Percentiles rank a stretch among this genome's conserved stretches.
Conservation (phyloP, 106 monocot species). For the Acanthochlamys bracteata region DNA sequence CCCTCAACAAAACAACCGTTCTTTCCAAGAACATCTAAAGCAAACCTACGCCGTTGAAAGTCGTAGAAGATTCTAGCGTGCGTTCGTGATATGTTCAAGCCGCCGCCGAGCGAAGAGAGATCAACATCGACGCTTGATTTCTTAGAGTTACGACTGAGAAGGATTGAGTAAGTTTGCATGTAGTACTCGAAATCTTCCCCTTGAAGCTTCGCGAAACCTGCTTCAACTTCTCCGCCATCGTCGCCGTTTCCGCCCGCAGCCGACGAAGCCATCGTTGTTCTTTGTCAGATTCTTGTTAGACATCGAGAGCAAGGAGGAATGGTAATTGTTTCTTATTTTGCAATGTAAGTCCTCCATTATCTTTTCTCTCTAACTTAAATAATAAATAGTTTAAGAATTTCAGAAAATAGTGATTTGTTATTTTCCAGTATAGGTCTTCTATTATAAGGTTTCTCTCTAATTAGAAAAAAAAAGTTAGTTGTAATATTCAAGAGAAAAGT, state of each 20-base stretch:
- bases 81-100: conserved; percentile 81
- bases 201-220: conserved; percentile 90
- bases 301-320: too few relatives aligned
- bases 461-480: too few relatives aligned
- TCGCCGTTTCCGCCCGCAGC: conserved; percentile 15
- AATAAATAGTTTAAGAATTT: too few relatives aligned
- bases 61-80: conserved; percentile 95
- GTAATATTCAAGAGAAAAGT: too few relatives aligned
- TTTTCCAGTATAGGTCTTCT: too few relatives aligned
- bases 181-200: conserved; percentile 94
- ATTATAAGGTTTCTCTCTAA: too few relatives aligned
- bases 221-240: conserved; percentile 45
- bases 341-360: too few relatives aligned
- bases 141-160: conserved; percentile 79
- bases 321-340: too few relatives aligned
- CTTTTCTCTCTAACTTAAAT: too few relatives aligned
- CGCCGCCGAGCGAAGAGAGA: conserved; percentile 67
- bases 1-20: conserved; percentile 95
- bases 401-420: too few relatives aligned
- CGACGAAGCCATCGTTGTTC: conserved; percentile 11
- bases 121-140: conserved; percentile 76
- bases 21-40: conserved; percentile 87
- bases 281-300: too few relatives aligned
- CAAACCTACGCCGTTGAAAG: conserved; percentile 65
- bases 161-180: conserved; percentile 96